These are phyloP conservation scores for Thalia dealbata DNA, from an alignment of 176 grass and related monocot species.

Conservation along the genomic window DNA sequence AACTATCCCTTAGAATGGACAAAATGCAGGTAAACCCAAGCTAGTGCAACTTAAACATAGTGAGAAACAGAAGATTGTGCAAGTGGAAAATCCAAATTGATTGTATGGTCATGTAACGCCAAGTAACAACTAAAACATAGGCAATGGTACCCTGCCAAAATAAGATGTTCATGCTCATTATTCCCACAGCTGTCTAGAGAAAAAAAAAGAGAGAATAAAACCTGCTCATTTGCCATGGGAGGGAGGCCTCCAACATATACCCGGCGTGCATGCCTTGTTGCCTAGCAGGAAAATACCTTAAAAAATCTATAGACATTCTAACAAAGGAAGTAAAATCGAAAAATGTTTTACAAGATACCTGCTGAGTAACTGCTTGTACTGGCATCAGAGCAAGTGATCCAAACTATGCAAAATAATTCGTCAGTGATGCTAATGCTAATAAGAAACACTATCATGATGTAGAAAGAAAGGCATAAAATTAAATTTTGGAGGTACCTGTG, in stretches of 20 bases:
- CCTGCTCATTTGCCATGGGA: conserved; percentile 30
- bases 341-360: conserved; percentile 13
- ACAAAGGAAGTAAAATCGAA: conserved; percentile 2
- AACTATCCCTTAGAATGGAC: not conserved
- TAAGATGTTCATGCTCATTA: not conserved
- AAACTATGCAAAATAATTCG: conserved; percentile 8
- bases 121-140: not conserved
- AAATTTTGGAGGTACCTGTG: conserved; percentile 13
- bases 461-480: not conserved
- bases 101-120: not conserved
- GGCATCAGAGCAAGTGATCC: conserved; percentile 17
- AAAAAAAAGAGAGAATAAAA: not conserved
- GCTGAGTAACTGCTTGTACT: conserved; percentile 21
- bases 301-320: not conserved
- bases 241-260: conserved; percentile 32
- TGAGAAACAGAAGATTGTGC: not conserved
- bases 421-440: not conserved
- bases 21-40: not conserved
- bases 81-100: not conserved
- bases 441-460: not conserved
- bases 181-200: not conserved
- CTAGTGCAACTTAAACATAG: not conserved
- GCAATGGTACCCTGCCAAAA: not conserved
- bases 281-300: conserved; percentile 7
- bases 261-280: conserved; percentile 26